Evolutionary conservation across 495 filamentous ascomycete genomes (phyloP).

Genomic region (Hapsidospora chrysogenum): DNA sequence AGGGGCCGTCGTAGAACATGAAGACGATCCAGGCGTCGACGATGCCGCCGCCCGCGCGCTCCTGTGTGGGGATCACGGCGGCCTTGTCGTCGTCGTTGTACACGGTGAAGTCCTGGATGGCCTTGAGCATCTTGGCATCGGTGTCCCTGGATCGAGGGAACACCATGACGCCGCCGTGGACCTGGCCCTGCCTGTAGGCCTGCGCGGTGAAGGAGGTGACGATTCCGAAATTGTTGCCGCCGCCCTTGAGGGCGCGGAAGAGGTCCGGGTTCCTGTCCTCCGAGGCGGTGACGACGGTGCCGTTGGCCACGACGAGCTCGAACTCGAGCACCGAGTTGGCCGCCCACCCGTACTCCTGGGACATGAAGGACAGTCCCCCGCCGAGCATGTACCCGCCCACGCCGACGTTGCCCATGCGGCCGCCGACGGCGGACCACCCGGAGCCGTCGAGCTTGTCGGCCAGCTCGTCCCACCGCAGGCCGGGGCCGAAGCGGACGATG

Average conservation of each 20-base stretch:
- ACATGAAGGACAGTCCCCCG: conserved; percentile 27
- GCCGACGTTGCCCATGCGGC: conserved; percentile 18
- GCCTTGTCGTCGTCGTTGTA: conserved; percentile 44
- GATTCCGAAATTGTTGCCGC: conserved; percentile 36
- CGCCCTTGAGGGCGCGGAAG: conserved; percentile 35
- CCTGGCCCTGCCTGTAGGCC: conserved; percentile 37
- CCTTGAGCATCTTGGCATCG: conserved; percentile 48
- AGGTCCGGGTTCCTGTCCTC: conserved; percentile 24
- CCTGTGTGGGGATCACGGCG: conserved; percentile 37
- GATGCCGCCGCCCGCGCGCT: conserved; percentile 55
- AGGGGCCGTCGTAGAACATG: no score
- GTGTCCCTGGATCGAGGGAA: conserved; percentile 46
- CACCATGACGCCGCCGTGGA: conserved; percentile 49
- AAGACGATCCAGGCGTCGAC: conserved; percentile 52
- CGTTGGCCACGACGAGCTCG: conserved; percentile 43
- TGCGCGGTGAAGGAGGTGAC: conserved; percentile 47
- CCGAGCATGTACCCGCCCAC: conserved; percentile 29
- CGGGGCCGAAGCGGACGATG: conserved; percentile 11
- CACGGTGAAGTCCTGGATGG: conserved; percentile 52
- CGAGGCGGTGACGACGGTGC: conserved; percentile 27
- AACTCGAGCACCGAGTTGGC: conserved; percentile 32
- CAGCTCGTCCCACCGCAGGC: conserved; percentile 16
- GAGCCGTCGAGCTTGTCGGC: conserved; percentile 16
- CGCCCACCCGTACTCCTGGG: conserved; percentile 28
- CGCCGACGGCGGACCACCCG: conserved; percentile 18